Evolutionary conservation across 345 rosid species (phyloP).

Genomic region (Crucihimalaya himalaica): DNA sequence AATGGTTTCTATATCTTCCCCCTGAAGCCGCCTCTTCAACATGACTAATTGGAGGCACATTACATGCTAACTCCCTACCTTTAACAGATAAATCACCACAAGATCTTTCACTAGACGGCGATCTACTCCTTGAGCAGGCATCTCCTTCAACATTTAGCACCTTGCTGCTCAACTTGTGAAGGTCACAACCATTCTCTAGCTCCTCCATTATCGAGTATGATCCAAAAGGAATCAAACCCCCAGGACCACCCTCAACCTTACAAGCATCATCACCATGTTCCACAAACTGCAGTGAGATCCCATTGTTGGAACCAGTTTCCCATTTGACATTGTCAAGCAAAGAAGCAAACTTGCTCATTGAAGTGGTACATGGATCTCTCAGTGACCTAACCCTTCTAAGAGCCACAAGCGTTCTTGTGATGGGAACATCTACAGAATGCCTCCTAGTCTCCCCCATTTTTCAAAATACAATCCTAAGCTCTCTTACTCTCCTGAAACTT

Average conservation of each 20-base stretch:
- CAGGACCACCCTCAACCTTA: conserved; percentile 32
- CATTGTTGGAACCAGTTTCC: conserved; percentile 78
- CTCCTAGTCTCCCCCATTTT: conserved; percentile 69
- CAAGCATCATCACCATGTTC: conserved; percentile 33
- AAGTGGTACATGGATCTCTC: conserved; percentile 92
- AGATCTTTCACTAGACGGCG: conserved; percentile 39
- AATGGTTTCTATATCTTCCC: conserved; percentile 33
- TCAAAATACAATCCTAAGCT: background rate
- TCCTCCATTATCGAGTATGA: conserved; percentile 41
- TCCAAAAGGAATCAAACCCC: conserved; percentile 39
- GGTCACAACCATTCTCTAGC: conserved; percentile 43
- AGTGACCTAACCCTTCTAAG: conserved; percentile 90
- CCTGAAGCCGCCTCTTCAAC: conserved; percentile 55
- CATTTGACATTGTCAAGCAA: conserved; percentile 80
- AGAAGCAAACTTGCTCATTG: conserved; percentile 90
- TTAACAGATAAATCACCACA: conserved; percentile 36
- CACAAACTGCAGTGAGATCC: conserved; percentile 60
- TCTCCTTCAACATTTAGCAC: conserved; percentile 27
- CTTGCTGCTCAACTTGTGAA: conserved; percentile 31
- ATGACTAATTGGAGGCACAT: conserved; percentile 35
- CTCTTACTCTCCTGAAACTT: conserved; percentile 5
- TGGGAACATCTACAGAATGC: conserved; percentile 90
- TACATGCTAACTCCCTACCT: conserved; percentile 44
- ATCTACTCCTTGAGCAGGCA: conserved; percentile 28
- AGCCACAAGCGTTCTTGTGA: conserved; percentile 84